Base-by-base conservation (phyloP, 2,329 filamentous ascomycete genomes). In the Geosmithia morbida region DNA sequence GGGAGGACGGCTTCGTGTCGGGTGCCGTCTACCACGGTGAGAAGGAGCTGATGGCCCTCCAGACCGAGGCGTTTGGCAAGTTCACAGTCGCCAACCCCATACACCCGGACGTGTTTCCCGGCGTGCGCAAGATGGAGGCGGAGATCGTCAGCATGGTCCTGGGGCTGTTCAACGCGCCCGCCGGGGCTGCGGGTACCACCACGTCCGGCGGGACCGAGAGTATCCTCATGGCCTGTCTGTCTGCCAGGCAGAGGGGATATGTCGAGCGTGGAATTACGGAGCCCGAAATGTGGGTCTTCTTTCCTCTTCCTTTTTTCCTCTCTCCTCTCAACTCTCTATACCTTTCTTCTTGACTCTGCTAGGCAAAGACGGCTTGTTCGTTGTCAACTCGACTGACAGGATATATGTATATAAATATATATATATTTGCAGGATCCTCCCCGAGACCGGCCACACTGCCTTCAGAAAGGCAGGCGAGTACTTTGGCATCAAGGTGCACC, bases 61-160 rank as follows among this genome's bases (percentile, higher is more conserved):
- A 98, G 69, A 85, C 86, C 6, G 87, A 96, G 61, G 90, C 92
- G 0, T 97, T 90, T 71, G 85, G 85, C 53, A 85, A 85, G 64
- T 98, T 98, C 63, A 90, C 88, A 46, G 92, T 98, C 29, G 78
- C 88, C 40, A 98, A 98, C 64, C 92, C 92, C 2, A 92, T 98
- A 55, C 92, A 98, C 63, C 92, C 92, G 7, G 92, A 98, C 66
- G 90, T 98, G 42, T 98, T 98, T 67, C 92, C 92, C 16, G 92
- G 90, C 26, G 89, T 98, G 46, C 75, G 92, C 57, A 98, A 98
- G 77, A 98, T 98, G 92, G 92, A 98, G 70, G 90, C 92, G 43
- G 92, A 98, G 69, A 72, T 98, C 51, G 92, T 98, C 46, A 85
- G 89, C 54, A 98, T 98, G 90, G 88, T 94, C 29, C 70, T 94